These are phyloP conservation scores for Pythium plurisporium DNA, from an alignment of 352 stramenopile species.

Conservation along the genomic window DNA sequence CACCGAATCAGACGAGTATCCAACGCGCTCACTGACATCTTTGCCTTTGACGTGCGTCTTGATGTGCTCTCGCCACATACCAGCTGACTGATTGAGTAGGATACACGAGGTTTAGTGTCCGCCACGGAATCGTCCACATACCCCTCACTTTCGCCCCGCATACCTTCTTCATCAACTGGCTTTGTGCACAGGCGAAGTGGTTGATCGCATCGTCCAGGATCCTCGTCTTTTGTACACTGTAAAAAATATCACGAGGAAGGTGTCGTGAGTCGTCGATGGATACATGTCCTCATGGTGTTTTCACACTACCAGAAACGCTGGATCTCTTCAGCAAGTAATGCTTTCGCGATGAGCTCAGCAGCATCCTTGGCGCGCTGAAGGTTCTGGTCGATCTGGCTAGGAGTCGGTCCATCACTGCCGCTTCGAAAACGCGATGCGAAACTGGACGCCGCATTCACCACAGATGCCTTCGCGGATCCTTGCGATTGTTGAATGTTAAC, in stretches of 20 bases:
- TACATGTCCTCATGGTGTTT: background rate
- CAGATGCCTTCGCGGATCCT: conserved; percentile 17
- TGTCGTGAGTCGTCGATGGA: too few relatives aligned
- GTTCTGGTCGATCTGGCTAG: conserved; percentile 33
- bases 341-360: conserved; percentile 46
- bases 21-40: conserved; percentile 14
- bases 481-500: background rate
- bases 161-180: conserved; percentile 52
- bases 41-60: conserved; percentile 34
- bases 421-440: conserved; percentile 41
- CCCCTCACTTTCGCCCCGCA: background rate
- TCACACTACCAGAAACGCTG: conserved; percentile 45
- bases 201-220: conserved; percentile 43
- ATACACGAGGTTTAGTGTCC: too few relatives aligned
- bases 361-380: conserved; percentile 37
- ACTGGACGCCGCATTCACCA: conserved; percentile 33
- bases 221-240: conserved; percentile 22
- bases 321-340: conserved; percentile 59
- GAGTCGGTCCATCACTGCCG: conserved; percentile 17
- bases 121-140: background rate
- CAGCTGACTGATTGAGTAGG: conserved; percentile 22
- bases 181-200: conserved; percentile 56
- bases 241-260: too few relatives aligned
- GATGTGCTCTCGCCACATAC: conserved; percentile 49
- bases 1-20: too few relatives aligned